Evolutionary conservation across 176 grass and related monocot genomes (phyloP), one percentile per base, ranked within the genome.

Genomic region (Stipa capillata): DNA sequence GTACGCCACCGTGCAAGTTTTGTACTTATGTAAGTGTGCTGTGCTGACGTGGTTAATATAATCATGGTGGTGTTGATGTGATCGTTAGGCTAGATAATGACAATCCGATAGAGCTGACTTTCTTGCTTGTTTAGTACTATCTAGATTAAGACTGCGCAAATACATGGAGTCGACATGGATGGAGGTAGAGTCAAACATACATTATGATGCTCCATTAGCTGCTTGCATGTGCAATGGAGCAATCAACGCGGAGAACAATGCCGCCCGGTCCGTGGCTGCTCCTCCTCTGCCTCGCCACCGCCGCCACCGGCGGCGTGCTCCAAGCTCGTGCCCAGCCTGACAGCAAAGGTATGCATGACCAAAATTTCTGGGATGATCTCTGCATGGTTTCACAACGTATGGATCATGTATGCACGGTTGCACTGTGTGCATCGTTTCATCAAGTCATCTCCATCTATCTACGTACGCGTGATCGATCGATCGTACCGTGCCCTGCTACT

Each of bases 241-340:
- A 31, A 56, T 41, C 20, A 7, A 33, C 62, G 33, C 78, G 23
- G 60, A 24, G 72, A 53, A 14, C 61, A 70, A 82, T 82, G 78
- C 51, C 11, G 35, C 42, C 71, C 62, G 18, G 52, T 42, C 14
- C n/a, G 31, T 23, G 37, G 36, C 0, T 83, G 54, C 58, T 74
- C 52, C 37, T 80, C 13, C 69, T 86, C 39, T 53, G 84, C 29
- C 24, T 86, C 28, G n/a, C n/a, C 16, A 42, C 15, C n/a, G n/a
- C n/a, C n/a, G n/a, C n/a, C n/a, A n/a, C n/a, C 5, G 34, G 25
- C 44, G 1, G 20, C 20, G n/a, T 76, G 0, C 69, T 47, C 28
- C 73, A 59, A 58, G 89, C 75, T 51, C 77, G 12, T 6, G 75
- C 35, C 5, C 85, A 85, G 48, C 71, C 62, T 4, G 82, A 88